Evolutionary conservation across 306 rosid genomes (phyloP), one percentile per base, ranked within the genome.

Genomic region (Leucaena leucocephala): DNA sequence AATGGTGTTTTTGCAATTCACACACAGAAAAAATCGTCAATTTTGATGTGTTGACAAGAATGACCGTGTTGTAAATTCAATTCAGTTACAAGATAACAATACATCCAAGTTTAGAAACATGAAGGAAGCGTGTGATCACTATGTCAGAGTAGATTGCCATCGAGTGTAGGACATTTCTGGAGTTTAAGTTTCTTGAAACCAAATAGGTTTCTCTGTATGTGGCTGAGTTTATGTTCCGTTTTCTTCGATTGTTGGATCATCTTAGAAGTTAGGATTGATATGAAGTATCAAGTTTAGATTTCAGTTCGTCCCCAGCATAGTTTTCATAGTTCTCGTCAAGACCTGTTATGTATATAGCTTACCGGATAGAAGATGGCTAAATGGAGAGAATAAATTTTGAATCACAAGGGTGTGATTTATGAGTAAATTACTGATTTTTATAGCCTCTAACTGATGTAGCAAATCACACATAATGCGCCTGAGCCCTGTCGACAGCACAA

Each of bases 321-420:
- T 58, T 46, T 67, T 71, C 40, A 36, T 38, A 63, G 17, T 62
- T 71, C 38, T 48, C 19, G 57, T 46, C 58, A 83, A 52, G 2
- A 44, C 66, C 66, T 79, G 50, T 70, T 61, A 15, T 55, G 54
- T 40, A 33, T 35, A 80, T 80, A 72, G 27, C 81, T 55, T 55
- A 76, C 50, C 73, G 42, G 10, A 43, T 52, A 59, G 19, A 10
- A 42, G 48, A 15, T 61, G 45, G 48, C 59, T 81, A 69, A 71
- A 33, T 33, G 13, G 36, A 79, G 33, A 48, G 68, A 49, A 13
- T 4, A 61, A 38, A 34, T 42, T 68, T 58, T 61, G 16, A 71
- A 22, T 40, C 68, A 75, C 66, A 33, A 38, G 27, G 8, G 27
- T 59, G 57, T 68, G 80, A 46, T 68, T 48, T 64, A 70, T 34